Base-by-base conservation (phyloP, 176 grass and related monocot species). In the Paspalum notatum region DNA sequence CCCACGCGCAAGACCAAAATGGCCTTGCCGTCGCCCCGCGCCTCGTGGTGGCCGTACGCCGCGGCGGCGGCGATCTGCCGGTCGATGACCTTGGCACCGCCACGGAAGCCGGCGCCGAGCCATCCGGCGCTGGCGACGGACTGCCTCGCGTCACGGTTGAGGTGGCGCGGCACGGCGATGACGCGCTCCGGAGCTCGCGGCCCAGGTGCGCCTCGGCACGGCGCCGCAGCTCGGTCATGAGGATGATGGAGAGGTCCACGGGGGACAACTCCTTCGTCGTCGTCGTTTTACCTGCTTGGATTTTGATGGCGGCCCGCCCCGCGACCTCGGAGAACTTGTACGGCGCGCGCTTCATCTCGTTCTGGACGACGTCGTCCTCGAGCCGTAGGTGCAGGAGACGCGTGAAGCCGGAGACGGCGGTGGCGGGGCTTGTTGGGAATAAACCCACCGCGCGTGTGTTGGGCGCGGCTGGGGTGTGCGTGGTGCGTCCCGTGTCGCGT, bases 161-260 rank as follows among this genome's bases (percentile, higher is more conserved):
- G 22, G 46, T 51, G 24, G 1, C 6, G 6, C 24, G 68, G 45
- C 22, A 71, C 46, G 21, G 45, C 25, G 24, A 71, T 9, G 13
- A 49, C 68, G 68, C 68, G 5, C 4, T 0, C 2, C 0, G 1
- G 68, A 71, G 0, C 44, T 71, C 68, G 22, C 45, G 68, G 22
- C 68, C 68, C 45, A 71, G 68, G 45, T 27, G 68, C 21, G 68
- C 44, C 68, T 71, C 68, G 6, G 45, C 45, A 21, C 7, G 25
- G 45, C 4, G 68, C 43, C 14, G 46, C n/a, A 69, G 66, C 42
- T 69, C 66, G 11, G 66, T 47, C 20, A 69, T 47, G n/a, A 71
- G 45, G 68, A 49, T 9, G 44, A 44, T 6, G 45, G 68, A 6
- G 68, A 71, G 13, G 2, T 50, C 4, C 0, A 3, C 2, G 22